A percentile compares a stretch with the other conserved stretches of the same genome.
Conservation (phyloP, 163 green algal species). For the Scenedesmus sp. region DNA sequence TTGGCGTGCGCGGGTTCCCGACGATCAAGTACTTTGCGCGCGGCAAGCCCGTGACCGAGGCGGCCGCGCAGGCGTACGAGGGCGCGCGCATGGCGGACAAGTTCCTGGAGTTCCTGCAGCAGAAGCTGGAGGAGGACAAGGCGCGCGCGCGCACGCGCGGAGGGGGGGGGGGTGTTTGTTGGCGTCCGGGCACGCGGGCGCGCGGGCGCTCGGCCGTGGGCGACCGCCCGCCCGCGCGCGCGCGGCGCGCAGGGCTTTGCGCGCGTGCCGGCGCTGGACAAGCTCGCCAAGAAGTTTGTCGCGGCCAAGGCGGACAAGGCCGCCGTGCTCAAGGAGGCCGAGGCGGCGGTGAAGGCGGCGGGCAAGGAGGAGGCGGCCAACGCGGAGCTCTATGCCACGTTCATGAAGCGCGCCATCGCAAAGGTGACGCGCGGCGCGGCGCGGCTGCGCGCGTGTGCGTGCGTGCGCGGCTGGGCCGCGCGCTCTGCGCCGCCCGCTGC, state of each 20-base stretch:
- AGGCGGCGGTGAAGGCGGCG: slow-evolving; percentile 47
- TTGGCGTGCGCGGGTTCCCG: slow-evolving; percentile 82
- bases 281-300: slow-evolving; percentile 68
- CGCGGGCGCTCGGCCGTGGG: neutral
- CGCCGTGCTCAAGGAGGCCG: slow-evolving; percentile 22
- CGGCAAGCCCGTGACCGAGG: slow-evolving; percentile 68
- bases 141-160: slow-evolving; percentile 62
- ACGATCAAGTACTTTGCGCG: slow-evolving; percentile 85
- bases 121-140: slow-evolving; percentile 72
- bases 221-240: neutral
- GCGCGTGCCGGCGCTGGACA: slow-evolving; percentile 68
- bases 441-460: too few relatives aligned
- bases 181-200: neutral
- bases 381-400: slow-evolving; percentile 77
- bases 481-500: too few relatives aligned
- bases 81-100: slow-evolving; percentile 64
- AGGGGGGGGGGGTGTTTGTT: neutral
- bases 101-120: slow-evolving; percentile 78
- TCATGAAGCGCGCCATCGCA: slow-evolving; percentile 70
- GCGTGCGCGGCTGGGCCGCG: too few relatives aligned
- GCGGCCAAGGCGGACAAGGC: slow-evolving; percentile 29
- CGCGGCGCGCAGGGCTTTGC: slow-evolving; percentile 76
- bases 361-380: slow-evolving; percentile 67
- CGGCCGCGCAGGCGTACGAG: slow-evolving; percentile 72
- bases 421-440: slow-evolving; percentile 62